phyloP scores from a whole-genome alignment of 257 asterid species.

The Nicotiana tabacum region DNA sequence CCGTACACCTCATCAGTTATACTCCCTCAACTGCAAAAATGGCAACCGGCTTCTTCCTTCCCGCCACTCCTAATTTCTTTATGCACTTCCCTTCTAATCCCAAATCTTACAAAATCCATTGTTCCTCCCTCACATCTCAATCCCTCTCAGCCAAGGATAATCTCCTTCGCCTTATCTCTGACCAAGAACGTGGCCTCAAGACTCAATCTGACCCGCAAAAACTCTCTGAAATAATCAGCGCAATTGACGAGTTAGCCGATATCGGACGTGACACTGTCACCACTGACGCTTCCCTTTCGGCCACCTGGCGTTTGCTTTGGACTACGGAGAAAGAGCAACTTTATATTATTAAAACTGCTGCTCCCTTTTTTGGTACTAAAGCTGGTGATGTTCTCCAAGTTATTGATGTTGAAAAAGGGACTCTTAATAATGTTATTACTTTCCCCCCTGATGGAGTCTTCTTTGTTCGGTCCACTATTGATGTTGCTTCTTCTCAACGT shows the following conservation, averaged over 20 bases:
- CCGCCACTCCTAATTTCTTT: conserved; percentile 40
- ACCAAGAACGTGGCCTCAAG: conserved; percentile 79
- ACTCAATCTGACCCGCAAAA: conserved; percentile 67
- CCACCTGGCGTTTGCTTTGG: conserved; percentile 94
- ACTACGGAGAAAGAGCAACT: conserved; percentile 98
- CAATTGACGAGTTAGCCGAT: conserved; percentile 57
- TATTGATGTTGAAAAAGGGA: conserved; percentile 55
- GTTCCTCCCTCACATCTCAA: conserved; percentile 59
- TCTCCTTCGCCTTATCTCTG: conserved; percentile 73
- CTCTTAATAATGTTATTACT: conserved; percentile 73
- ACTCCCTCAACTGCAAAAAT: conserved; percentile 18
- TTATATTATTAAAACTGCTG: conserved; percentile 60
- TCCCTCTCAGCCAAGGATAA: conserved; percentile 58
- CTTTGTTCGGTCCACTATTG: conserved; percentile 82
- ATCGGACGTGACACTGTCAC: conserved; percentile 54
- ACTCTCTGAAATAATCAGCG: conserved; percentile 55
- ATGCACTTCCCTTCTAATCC: conserved; percentile 1
- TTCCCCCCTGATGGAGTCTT: conserved; percentile 90
- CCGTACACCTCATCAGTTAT: background rate
- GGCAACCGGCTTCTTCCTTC: conserved; percentile 47
- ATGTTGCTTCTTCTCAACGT: conserved; percentile 68
- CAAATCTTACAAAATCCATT: conserved; percentile 18
- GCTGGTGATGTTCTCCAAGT: conserved; percentile 91
- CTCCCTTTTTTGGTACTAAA: conserved; percentile 57
- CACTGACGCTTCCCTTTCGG: conserved; percentile 49